Conservation (phyloP, 331 rosid genomes). For the Rosa hybrid region DNA sequence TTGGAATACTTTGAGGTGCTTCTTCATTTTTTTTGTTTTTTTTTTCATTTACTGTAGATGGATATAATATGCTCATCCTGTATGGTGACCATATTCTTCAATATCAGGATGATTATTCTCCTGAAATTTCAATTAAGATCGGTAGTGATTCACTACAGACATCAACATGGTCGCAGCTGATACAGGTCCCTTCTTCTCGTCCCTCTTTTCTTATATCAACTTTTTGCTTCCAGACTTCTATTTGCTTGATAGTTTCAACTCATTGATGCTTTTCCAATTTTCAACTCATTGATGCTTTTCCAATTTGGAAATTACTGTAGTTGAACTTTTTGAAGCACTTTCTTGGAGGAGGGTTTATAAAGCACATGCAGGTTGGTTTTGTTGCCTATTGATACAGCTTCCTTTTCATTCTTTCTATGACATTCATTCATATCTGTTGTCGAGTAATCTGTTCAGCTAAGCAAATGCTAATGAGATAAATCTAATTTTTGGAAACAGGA, state of each 20-base stretch:
- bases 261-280: conserved; percentile 12
- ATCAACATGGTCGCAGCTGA: conserved; percentile 78
- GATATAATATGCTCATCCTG: conserved; percentile 2
- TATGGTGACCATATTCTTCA: conserved; percentile 27
- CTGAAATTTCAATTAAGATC: conserved; percentile 76
- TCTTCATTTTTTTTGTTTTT: not conserved
- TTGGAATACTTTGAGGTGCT: conserved; percentile 78
- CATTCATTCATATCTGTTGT: not conserved
- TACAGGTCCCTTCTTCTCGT: conserved; percentile 56
- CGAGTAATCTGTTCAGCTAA: not conserved
- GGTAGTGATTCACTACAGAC: conserved; percentile 74
- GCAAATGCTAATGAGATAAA: not conserved
- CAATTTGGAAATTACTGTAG: conserved; percentile 38
- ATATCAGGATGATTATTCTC: conserved; percentile 63
- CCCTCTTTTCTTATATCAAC: not conserved
- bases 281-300: conserved; percentile 1
- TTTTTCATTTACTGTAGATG: not conserved
- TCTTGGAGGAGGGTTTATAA: conserved; percentile 89
- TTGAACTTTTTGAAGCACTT: conserved; percentile 80
- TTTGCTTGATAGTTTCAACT: not conserved
- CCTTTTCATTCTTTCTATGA: not conserved
- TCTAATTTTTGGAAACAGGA: conserved; percentile 47
- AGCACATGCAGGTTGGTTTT: conserved; percentile 88
- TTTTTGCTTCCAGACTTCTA: not conserved
- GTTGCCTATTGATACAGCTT: not conserved